These are phyloP conservation scores for Paecilomyces variotii DNA, from an alignment of 2,329 filamentous ascomycete genomes.

Conservation along the genomic window DNA sequence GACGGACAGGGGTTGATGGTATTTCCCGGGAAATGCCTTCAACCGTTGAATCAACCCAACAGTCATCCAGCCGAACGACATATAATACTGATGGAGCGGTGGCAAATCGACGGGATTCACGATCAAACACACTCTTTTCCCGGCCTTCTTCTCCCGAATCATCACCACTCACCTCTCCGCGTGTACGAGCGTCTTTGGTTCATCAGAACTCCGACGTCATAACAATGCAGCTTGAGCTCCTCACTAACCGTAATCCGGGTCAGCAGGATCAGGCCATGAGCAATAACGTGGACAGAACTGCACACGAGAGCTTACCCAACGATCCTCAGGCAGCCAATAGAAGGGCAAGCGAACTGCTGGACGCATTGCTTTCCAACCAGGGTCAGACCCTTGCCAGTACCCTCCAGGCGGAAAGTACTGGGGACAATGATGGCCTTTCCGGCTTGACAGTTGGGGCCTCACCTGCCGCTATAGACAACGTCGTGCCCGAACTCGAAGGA, in stretches of 20 bases:
- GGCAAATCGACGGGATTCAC: slow-evolving; percentile 20
- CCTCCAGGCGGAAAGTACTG: slow-evolving; percentile 8
- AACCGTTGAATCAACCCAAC: slow-evolving; percentile 7
- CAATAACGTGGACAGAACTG: slow-evolving; percentile 8
- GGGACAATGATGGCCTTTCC: slow-evolving; percentile 17
- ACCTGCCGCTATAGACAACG: slow-evolving; percentile 8
- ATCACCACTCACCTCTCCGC: slow-evolving; percentile 34
- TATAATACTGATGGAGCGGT: slow-evolving; percentile 5
- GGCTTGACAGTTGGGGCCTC: slow-evolving; percentile 12
- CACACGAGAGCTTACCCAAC: slow-evolving; percentile 7
- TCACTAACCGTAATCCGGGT: slow-evolving; percentile 22
- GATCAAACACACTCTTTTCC: slow-evolving; percentile 34
- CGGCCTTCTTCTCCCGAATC: slow-evolving; percentile 31
- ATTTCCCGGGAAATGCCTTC: slow-evolving; percentile 9
- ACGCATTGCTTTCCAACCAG: slow-evolving; percentile 24
- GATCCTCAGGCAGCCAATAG: slow-evolving; percentile 21
- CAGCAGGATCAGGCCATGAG: slow-evolving; percentile 5
- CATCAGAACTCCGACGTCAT: slow-evolving; percentile 37
- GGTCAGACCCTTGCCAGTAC: slow-evolving; percentile 13
- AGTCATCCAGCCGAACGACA: slow-evolving; percentile 6
- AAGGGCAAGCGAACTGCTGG: slow-evolving; percentile 23
- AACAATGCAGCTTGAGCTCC: slow-evolving; percentile 36
- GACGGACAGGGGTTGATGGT: slow-evolving; percentile 11
- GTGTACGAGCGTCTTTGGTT: slow-evolving; percentile 34
- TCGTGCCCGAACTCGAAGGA: slow-evolving; percentile 1